Evolutionary conservation across 1,139 yeast genomes (phyloP).

Genomic region (Kluyveromyces marxianus): DNA sequence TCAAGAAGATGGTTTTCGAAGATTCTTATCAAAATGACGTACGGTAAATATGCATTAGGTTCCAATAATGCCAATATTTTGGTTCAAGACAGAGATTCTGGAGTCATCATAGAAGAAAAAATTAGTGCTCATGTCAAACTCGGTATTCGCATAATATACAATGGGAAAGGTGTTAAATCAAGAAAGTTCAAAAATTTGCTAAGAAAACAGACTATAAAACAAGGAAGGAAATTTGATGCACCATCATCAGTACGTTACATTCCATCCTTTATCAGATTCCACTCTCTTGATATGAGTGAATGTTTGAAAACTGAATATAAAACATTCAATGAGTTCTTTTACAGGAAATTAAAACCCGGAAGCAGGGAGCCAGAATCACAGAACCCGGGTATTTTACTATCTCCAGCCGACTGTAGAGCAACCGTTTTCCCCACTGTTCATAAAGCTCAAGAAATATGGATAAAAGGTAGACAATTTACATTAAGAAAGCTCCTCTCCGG

Average conservation of each 20-base stretch:
- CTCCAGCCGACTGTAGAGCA: slow-evolving; percentile 88
- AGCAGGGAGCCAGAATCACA: slow-evolving; percentile 65
- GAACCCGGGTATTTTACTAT: slow-evolving; percentile 45
- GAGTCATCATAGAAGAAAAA: slow-evolving; percentile 82
- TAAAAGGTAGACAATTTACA: slow-evolving; percentile 77
- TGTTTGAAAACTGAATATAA: slow-evolving; percentile 50
- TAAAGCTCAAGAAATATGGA: slow-evolving; percentile 77
- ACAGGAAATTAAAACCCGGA: slow-evolving; percentile 63
- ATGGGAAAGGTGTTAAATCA: slow-evolving; percentile 58
- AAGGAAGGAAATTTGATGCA: slow-evolving; percentile 76
- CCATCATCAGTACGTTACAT: slow-evolving; percentile 62
- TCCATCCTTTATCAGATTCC: slow-evolving; percentile 72
- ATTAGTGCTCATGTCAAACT: slow-evolving; percentile 83
- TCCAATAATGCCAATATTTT: slow-evolving; percentile 88
- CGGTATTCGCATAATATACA: slow-evolving; percentile 78
- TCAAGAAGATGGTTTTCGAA: slow-evolving; percentile 85
- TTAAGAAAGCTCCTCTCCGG: slow-evolving; percentile 52
- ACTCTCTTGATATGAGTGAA: slow-evolving; percentile 64
- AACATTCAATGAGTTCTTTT: slow-evolving; percentile 86
- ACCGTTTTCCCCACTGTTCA: slow-evolving; percentile 57
- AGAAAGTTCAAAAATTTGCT: slow-evolving; percentile 51
- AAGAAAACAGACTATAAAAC: slow-evolving; percentile 62
- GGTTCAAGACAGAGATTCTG: slow-evolving; percentile 87
- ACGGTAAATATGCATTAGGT: slow-evolving; percentile 83
- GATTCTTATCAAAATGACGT: slow-evolving; percentile 71